Evolutionary conservation across 768 basidiomycete genomes (phyloP), one percentile per base, ranked within the genome.

Genomic region (Suillus paluster): DNA sequence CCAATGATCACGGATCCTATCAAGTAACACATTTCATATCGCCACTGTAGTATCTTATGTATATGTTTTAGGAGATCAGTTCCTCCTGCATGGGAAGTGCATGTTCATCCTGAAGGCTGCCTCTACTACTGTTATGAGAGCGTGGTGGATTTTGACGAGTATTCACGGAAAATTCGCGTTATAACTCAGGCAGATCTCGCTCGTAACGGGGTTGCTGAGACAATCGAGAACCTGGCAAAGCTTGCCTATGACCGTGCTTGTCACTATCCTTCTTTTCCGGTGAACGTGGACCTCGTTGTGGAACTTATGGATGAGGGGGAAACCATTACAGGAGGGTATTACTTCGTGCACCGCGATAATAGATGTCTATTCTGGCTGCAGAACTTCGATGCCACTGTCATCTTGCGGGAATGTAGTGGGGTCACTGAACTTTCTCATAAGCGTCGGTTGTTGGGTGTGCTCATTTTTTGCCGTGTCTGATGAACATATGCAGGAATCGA

Each of bases 41-140:
- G 36, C 10, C 9, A 48, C n/a, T 36, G 33, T 12, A 10, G 36
- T n/a, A 59, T 25, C 34, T 46, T 4, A 48, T 50, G 15, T 11
- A n/a, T 23, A 25, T 11, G 14, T 36, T 27, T 8, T 25, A 59
- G 61, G 23, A 19, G 30, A 36, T 19, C 42, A n/a, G 36, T 36
- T 8, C 70, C 70, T 19, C 5, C 14, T 15, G 78, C 73, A 2
- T 87, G 85, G 85, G 67, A 59, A 8, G 65, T 76, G 2, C 71
- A 73, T 33, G 69, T 73, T 9, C 86, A 86, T 68, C 83, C 84
- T 0, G 85, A 88, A 72, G 86, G 86, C 10, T 78, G 77, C 12
- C 73, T 80, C 25, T 87, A 86, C 65, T 87, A 84, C 61, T 80
- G 74, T 64, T 74, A 84, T 56, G 34, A 63, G 46, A 62, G 70